Base-by-base conservation (phyloP, 768 basidiomycete genomes). In the Lyophyllum shimeji region DNA sequence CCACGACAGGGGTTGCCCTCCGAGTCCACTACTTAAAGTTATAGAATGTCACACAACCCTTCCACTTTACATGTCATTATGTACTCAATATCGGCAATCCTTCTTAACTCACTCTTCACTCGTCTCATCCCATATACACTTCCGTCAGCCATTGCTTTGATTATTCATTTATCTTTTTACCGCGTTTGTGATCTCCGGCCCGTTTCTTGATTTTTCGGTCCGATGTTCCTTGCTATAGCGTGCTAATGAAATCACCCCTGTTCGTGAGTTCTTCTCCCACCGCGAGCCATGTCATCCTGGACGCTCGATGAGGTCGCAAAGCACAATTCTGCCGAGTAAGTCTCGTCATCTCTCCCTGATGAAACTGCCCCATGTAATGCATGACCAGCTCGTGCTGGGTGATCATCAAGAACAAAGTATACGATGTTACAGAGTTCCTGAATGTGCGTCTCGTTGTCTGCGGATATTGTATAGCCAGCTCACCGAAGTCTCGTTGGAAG, bases 341-440 rank as follows among this genome's bases (percentile, higher is more conserved):
- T 56, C 39, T 75, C 68, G 20, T 43, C 33, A 49, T 23, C 25
- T 18, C 58, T 48, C 12, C 27, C 20, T 56, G 12, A 31, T 53
- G 11, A 7, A 57, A 62, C 15, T 18, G 24, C 29, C 46, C 34
- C 7, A 37, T 3, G n/a, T 37, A 37, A 37, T 17, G 23, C 39
- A 40, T n/a, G 39, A 44, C 24, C 57, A 89, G 87, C 37, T 88
- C 87, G 17, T 92, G 90, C 66, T 94, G 92, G 92, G 85, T 94
- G 61, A 84, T 93, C 65, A 88, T 94, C 60, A 76, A 80, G 49
- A 82, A 86, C 69, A 76, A 81, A 52, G 91, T 93, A n/a, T 93
- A 93, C 72, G 90, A 93, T 73, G 88, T 92, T 51, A 90, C 90
- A 6, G 86, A 87, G 37, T 90, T 93, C 69, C 73, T 92, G 37